Conservation (phyloP, 768 basidiomycete species). For the Kwoniella botswanensis region DNA sequence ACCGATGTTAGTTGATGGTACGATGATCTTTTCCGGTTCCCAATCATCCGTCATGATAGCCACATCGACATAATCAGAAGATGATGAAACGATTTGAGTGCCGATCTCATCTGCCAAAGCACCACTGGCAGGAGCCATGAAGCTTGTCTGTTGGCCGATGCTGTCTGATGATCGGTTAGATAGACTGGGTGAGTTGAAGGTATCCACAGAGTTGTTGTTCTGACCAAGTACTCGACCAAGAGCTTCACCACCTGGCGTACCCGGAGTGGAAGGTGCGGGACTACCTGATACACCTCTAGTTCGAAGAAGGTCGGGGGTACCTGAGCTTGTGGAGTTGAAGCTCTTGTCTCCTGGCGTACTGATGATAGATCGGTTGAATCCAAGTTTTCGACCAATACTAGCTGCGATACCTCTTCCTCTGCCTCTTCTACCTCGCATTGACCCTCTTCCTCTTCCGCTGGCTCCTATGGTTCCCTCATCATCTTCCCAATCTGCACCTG, state of each 20-base stretch:
- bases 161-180: constrained; percentile 20
- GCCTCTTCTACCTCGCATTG: constrained; percentile 44
- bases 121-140: constrained; percentile 27
- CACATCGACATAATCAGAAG: constrained; percentile 30
- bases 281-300: constrained; percentile 24
- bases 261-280: constrained; percentile 24
- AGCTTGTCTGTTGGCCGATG: constrained; percentile 20
- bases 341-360: constrained; percentile 43
- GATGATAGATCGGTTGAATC: constrained; percentile 38
- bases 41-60: constrained; percentile 46
- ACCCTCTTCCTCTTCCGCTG: constrained; percentile 39
- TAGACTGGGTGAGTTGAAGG: constrained; percentile 11
- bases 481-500: constrained; percentile 42
- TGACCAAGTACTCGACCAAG: constrained; percentile 22
- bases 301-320: constrained; percentile 49
- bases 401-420: constrained; percentile 49
- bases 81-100: constrained; percentile 22
- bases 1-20: constrained; percentile 3
- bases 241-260: constrained; percentile 19
- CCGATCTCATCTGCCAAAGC: constrained; percentile 53
- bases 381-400: constrained; percentile 46
- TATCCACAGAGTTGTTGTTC: constrained; percentile 18
- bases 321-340: constrained; percentile 44
- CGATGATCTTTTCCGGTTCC: constrained; percentile 31
- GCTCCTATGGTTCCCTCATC: constrained; percentile 35